phyloP scores from a whole-genome alignment of 1,284 basidiomycete genomes.

The Ustanciosporium gigantosporum region DNA sequence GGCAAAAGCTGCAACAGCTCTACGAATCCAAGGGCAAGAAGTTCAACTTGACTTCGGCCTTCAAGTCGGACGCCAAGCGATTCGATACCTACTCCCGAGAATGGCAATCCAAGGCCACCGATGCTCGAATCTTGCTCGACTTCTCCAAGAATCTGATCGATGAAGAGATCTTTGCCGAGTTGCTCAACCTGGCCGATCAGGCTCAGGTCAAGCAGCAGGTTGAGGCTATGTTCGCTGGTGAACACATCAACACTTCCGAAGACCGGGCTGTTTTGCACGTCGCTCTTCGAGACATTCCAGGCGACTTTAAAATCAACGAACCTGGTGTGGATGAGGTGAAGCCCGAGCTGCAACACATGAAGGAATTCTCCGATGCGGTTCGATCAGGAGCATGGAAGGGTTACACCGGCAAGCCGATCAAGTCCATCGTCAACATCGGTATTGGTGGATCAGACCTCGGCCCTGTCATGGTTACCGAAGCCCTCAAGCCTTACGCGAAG shows the following conservation, averaged over 20 bases:
- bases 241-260: constrained; percentile 98
- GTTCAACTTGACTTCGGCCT: constrained; percentile 87
- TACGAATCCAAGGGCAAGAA: constrained; percentile 76
- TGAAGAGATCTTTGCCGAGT: constrained; percentile 71
- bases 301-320: constrained; percentile 71
- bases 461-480: constrained; percentile 98
- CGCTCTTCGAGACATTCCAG: constrained; percentile 83
- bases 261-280: constrained; percentile 94
- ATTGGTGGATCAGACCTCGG: constrained; percentile 98
- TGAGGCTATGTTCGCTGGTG: constrained; percentile 90
- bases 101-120: constrained; percentile 70
- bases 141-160: constrained; percentile 97
- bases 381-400: constrained; percentile 90
- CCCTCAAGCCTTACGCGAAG: constrained; percentile 88
- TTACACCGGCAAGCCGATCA: constrained; percentile 93
- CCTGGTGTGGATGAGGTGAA: constrained; percentile 79
- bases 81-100: constrained; percentile 82
- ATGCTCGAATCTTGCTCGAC: constrained; percentile 84
- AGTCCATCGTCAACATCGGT: constrained; percentile 95
- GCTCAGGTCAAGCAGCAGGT: constrained; percentile 82
- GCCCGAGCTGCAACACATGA: constrained; percentile 86
- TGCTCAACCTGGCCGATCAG: constrained; percentile 81
- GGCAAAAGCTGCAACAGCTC: constrained; percentile 86
- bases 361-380: constrained; percentile 81
- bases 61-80: constrained; percentile 80